Evolutionary conservation across 2,329 filamentous ascomycete species (phyloP), one percentile per base, ranked within the genome.

Genomic region (Aspergillus brunneoviolaceus): DNA sequence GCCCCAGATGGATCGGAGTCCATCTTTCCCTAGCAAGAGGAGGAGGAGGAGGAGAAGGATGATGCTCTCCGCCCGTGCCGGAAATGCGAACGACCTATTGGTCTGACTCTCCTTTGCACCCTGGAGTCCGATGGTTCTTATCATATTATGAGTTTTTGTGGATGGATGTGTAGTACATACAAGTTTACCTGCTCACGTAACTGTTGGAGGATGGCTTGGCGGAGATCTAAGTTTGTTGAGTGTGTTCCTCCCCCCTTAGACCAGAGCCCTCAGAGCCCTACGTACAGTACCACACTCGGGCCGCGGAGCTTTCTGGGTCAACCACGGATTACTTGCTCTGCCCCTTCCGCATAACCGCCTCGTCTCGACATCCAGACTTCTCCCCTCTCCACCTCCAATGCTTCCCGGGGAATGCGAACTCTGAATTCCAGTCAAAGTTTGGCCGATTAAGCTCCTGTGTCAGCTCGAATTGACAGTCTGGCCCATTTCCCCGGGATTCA

Each of bases 381-480:
- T 12, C 33, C 11, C 27, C 27, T 19, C 19, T 19, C 27, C 39
- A 16, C 35, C 25, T 23, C 39, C 16, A 9, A 31, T 11, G 33
- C 31, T 52, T 33, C 39, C 39, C 25, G 16, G 48, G 25, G 5
- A 42, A 53, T 42, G 23, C 42, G 10, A 55, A 5, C 12, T 19
- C 42, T 33, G 27, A 27, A 55, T 42, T 29, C 52, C 27, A 31
- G 27, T 47, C 19, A 49, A 25, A 47, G 53, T 31, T 48, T 55
- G 21, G 21, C 48, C 25, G 42, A 25, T 51, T 51, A 57, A 55
- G 53, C 53, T 55, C 53, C 21, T 33, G 42, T 58, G 53, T 21
- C 53, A 55, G 33, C 53, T 55, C 27, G 23, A 19, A 21, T 48
- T 55, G 53, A 55, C 53, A 55, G 53, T 55, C 53, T 55, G 42